A percentile compares a stretch with the other conserved stretches of the same genome.
Conservation (phyloP, 805 yeast species). For the Pichia scutulata region DNA sequence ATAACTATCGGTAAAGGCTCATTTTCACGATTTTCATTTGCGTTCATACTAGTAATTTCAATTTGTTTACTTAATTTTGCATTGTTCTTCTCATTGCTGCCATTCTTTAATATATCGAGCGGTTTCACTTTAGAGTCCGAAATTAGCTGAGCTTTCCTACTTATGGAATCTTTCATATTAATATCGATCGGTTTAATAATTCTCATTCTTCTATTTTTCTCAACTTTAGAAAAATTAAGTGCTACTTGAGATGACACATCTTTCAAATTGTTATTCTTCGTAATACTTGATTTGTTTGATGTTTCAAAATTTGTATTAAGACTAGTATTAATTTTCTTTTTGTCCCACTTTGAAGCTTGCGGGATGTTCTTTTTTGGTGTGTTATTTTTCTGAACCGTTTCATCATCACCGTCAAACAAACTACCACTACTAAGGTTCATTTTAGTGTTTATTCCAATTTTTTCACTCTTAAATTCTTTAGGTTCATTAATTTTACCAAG, state of each 20-base stretch:
- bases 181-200: not conserved
- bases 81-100: not conserved
- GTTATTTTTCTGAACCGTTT: not conserved
- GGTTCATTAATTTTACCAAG: not conserved
- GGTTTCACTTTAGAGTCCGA: not conserved
- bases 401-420: constrained; percentile 1
- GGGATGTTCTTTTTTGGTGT: not conserved
- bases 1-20: not conserved
- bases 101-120: not conserved
- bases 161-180: not conserved
- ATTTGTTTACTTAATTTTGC: not conserved
- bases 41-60: not conserved
- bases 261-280: not conserved
- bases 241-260: not conserved
- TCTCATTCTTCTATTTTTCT: not conserved
- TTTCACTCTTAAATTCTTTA: not conserved
- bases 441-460: not conserved
- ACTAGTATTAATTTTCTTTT: not conserved
- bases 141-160: not conserved
- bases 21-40: not conserved
- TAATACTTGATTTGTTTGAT: too few relatives aligned
- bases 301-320: too few relatives aligned
- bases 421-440: not conserved
- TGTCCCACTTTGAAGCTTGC: not conserved
- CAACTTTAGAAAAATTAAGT: not conserved